Evolutionary conservation across 345 rosid genomes (phyloP).

Genomic region (Eucalyptus pauciflora): DNA sequence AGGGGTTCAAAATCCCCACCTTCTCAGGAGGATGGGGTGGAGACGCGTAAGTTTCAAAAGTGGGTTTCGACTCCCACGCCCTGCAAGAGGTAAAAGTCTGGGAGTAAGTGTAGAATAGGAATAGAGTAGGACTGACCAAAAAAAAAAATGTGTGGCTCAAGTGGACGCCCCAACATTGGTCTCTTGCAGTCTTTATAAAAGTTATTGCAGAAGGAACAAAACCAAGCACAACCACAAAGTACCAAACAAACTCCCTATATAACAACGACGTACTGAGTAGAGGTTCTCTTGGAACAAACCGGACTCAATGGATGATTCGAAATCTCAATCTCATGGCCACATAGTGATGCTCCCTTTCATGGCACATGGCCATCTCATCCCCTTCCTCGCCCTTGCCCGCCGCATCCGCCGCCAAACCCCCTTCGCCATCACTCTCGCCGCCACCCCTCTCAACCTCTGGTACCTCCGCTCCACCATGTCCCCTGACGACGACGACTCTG

Average conservation of each 20-base stretch:
- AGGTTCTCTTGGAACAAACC: neutral
- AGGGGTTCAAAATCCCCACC: too few relatives aligned
- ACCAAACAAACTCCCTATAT: neutral
- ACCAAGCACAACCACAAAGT: neutral
- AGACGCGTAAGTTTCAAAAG: too few relatives aligned
- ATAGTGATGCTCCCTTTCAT: conserved; percentile 5
- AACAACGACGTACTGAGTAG: neutral
- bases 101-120: too few relatives aligned
- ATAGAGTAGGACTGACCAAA: too few relatives aligned
- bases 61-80: too few relatives aligned
- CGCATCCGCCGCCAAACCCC: conserved; percentile 7
- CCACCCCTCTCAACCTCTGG: conserved; percentile 23
- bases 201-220: neutral
- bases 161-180: neutral
- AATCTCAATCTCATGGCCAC: neutral
- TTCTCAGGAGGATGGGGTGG: too few relatives aligned
- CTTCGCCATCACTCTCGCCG: conserved; percentile 24
- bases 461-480: conserved; percentile 14
- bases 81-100: too few relatives aligned
- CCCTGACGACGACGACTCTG: neutral
- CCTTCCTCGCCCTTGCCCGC: conserved; percentile 1
- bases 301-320: neutral
- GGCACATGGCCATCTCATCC: conserved; percentile 14
- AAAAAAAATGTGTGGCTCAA: too few relatives aligned
- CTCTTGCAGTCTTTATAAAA: neutral